Evolutionary conservation across 805 yeast genomes (phyloP), one percentile per base, ranked within the genome.

Genomic region (Blastobotrys americana): DNA sequence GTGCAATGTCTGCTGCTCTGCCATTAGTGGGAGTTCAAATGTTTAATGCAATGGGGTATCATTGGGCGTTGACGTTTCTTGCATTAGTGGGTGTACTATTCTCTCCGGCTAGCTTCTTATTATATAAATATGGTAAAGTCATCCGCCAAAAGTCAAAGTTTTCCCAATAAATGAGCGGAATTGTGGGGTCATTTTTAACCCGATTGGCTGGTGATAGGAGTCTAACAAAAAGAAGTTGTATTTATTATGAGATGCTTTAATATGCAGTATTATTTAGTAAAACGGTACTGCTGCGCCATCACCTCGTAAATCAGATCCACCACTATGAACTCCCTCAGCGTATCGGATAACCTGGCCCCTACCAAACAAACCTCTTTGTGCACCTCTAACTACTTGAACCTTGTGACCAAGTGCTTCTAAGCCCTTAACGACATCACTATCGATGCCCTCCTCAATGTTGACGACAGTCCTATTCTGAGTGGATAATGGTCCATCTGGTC

Each of bases 21-120:
- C 96, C 95, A 46, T 69, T 87, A 47, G 87, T 87, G 66, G 83
- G 87, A 1, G 76, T 80, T 19, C 95, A 86, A 64, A 84, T 87
- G 94, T 82, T 82, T 67, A 61, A 72, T 17, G 79, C 71, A 39
- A 67, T 87, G 57, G 78, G 78, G 37, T 75, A 81, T 52, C 83
- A 75, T 54, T 85, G 94, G 93, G 96, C 95, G 8, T 61, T 70
- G 20, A 71, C 78, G 6, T 56, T 79, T 19, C 60, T 77, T 36
- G 84, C 78, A 2, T 72, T 74, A 46, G 45, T 68, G 16, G 73
- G 78, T 1, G 55, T 68, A 5, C 58, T 67, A 1, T 59, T 76
- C 65, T 64, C 73, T 5, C 82, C 83, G 2, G 71, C 52, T 43
- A 72, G 44, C 72, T 78, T 57, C 71, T 64, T 60, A 57, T 53